Base-by-base conservation (phyloP, 495 filamentous ascomycete genomes). In the Umbilicaria muhlenbergii region DNA sequence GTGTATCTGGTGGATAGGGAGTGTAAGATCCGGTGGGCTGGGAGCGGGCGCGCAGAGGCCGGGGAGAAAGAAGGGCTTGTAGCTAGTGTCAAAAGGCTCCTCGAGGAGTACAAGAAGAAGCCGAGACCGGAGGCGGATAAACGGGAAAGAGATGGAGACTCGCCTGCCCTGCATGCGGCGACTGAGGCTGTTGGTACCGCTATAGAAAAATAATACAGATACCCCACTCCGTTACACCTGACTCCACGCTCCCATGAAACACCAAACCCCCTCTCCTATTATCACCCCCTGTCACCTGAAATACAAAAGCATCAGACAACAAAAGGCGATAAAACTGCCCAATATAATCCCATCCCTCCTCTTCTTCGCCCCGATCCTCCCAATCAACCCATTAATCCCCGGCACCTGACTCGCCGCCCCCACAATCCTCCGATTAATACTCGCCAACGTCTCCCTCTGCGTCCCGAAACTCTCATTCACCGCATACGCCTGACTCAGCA, bases 401-500 rank as follows among this genome's bases (percentile, higher is more conserved):
- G 91, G 91, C 4, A 99, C 79, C 56, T 89, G 79, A 54, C 83
- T 81, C 37, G 88, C 91, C 28, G 85, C 89, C 5, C 78, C 73
- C 11, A 85, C 83, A 57, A 96, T 94, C 48, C 89, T 69, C 44
- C 89, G 64, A 57, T 94, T 89, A 43, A 99, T 86, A 59, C 72
- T 88, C 40, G 75, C 71, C 24, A 99, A 64, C 35, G 76, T 83
- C 68, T 94, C 87, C 19, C 87, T 67, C 70, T 99, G 92, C 38
- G 83, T 47, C 12, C 74, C 74, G 58, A 99, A 96, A 52, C 70
- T 82, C 67, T 95, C 86, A 59, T 93, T 91, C 43, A 95, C 86
- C 16, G 89, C 87, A 66, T 99, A 96, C 19, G 91, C 91, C 70
- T 95, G 92, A 61, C 82, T 89, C 46, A 99, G 67, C 35, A 99